phyloP scores from a whole-genome alignment of 177 flowering plant species.

The Vitis hybrid region DNA sequence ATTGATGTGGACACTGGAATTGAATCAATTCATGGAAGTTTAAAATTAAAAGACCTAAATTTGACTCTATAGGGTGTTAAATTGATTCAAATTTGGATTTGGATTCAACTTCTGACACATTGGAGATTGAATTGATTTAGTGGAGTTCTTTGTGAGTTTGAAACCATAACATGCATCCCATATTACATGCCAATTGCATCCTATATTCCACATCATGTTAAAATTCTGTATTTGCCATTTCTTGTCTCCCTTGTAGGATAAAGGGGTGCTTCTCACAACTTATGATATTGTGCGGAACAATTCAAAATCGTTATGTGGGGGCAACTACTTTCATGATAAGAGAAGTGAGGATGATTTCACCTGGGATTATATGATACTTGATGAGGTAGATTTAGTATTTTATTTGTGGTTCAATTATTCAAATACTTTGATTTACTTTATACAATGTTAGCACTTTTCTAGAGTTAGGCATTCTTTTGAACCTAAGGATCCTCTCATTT shows the following conservation, averaged over 20 bases:
- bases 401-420: neutral
- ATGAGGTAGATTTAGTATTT: conserved; percentile 58
- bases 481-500: neutral
- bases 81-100: no score
- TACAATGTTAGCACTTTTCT: neutral
- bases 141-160: no score
- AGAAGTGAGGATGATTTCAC: conserved; percentile 49
- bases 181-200: no score
- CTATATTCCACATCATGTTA: neutral
- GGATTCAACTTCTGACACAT: no score
- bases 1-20: no score
- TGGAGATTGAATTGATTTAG: no score
- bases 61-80: no score
- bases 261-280: conserved; percentile 90
- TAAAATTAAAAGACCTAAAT: no score
- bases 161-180: no score
- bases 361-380: conserved; percentile 98
- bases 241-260: conserved; percentile 46
- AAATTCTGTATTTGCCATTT: neutral
- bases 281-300: conserved; percentile 90
- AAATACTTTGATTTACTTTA: neutral
- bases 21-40: no score
- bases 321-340: conserved; percentile 38
- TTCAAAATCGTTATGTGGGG: conserved; percentile 65
- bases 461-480: neutral